Evolutionary conservation across 1,139 yeast species (phyloP), one percentile per base, ranked within the genome.

Genomic region (Yamadazyma triangularis): DNA sequence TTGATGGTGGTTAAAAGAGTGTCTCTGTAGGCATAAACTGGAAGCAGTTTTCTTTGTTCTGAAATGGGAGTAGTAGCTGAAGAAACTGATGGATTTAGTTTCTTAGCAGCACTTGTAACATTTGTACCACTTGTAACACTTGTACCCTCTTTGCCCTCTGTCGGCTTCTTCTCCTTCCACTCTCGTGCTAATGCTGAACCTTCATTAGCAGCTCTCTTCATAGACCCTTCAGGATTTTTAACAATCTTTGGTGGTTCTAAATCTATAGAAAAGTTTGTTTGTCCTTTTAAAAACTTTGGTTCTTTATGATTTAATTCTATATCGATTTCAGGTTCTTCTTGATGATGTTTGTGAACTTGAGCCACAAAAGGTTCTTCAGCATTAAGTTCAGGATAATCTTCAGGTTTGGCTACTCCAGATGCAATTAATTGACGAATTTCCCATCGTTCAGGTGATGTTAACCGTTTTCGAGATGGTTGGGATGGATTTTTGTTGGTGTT

Each of bases 401-500:
- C 70, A 0, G 81, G 75, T 2, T 78, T 67, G 0, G 77, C 76
- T 0, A 75, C 91, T 2, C 95, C 95, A 3, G 93, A 77, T 0
- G 93, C 83, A 22, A 83, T 80, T 21, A 86, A 61, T 48, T 89
- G 96, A 21, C 85, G 66, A 31, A 86, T 70, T 48, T 89, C 96
- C 95, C 96, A 89, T 35, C 89, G 60, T 52, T 89, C 97, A 1
- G 95, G 94, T 0, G 94, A 82, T 0, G 93, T 80, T 23, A 82
- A 53, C 30, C 86, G 60, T 44, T 78, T 66, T 34, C 64, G 56
- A 12, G 34, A 29, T 9, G 41, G n/a, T n/a, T n/a, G n/a, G n/a
- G n/a, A n/a, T n/a, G n/a, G n/a, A n/a, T n/a, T n/a, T 18, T 13
- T 8, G 19, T 14, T 4, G 25, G 15, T 5, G 14, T 14, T 29